Evolutionary conservation across 2,329 filamentous ascomycete species (phyloP).

Genomic region (Aspergillus carbonarius): DNA sequence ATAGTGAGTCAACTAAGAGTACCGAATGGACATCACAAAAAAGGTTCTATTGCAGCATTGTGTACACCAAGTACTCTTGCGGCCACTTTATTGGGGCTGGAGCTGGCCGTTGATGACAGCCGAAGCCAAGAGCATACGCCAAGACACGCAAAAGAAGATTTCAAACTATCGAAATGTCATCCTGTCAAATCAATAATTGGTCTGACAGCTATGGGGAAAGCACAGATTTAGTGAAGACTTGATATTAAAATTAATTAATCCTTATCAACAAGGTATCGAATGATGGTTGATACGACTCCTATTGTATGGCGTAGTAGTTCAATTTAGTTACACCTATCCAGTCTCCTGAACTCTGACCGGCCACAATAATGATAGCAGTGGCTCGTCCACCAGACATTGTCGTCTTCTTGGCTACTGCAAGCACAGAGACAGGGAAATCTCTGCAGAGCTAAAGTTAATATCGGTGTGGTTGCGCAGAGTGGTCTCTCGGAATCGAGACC

Average conservation of each 20-base stretch:
- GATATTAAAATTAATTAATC: neutral
- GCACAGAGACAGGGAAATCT: neutral
- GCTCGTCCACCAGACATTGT: too few relatives aligned
- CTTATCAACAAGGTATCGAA: neutral
- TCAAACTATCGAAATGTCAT: neutral
- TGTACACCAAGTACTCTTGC: too few relatives aligned
- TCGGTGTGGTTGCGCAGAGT: neutral
- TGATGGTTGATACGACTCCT: neutral
- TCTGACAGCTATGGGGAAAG: neutral
- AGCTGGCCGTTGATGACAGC: neutral
- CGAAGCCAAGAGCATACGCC: neutral
- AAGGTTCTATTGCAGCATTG: too few relatives aligned
- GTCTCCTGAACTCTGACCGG: too few relatives aligned
- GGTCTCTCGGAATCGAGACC: neutral
- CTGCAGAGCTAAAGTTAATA: neutral
- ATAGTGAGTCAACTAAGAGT: too few relatives aligned
- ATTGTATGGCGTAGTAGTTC: neutral
- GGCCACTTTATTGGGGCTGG: neutral
- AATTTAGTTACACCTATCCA: too few relatives aligned
- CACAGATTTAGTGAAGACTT: neutral
- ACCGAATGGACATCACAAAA: too few relatives aligned
- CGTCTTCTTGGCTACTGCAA: too few relatives aligned
- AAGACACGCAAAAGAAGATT: neutral
- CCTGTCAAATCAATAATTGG: constrained; percentile 1
- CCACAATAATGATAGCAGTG: too few relatives aligned